Evolutionary conservation across 1,284 basidiomycete species (phyloP).

Genomic region (Leccinum angustisporum): DNA sequence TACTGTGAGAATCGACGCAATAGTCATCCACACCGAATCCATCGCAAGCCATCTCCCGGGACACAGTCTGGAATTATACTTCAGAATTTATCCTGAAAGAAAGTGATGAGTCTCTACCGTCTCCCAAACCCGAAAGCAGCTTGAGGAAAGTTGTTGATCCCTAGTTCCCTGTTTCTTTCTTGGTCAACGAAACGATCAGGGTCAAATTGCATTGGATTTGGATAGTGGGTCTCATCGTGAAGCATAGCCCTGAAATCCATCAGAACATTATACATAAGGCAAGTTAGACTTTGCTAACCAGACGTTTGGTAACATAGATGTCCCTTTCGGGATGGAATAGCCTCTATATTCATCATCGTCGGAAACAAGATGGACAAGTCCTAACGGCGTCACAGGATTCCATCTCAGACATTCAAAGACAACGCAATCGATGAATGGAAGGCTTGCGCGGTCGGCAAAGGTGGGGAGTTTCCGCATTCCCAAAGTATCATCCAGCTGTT

Average conservation of each 20-base stretch:
- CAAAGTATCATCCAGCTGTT: constrained; percentile 37
- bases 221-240: constrained; percentile 26
- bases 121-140: constrained; percentile 44
- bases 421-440: constrained; percentile 40
- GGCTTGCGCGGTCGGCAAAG: constrained; percentile 35
- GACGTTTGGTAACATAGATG: constrained; percentile 43
- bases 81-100: background rate
- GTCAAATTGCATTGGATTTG: constrained; percentile 24
- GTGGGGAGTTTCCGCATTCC: constrained; percentile 36
- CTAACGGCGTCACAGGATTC: constrained; percentile 45
- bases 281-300: constrained; percentile 31
- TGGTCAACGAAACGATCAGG: constrained; percentile 25
- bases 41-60: constrained; percentile 48
- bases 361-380: constrained; percentile 38
- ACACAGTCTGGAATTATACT: constrained; percentile 37
- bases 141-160: constrained; percentile 31
- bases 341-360: constrained; percentile 45
- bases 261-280: background rate
- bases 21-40: constrained; percentile 48
- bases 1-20: constrained; percentile 45
- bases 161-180: constrained; percentile 23
- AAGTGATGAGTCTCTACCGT: constrained; percentile 32
- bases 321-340: constrained; percentile 45
- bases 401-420: constrained; percentile 43
- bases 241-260: constrained; percentile 26